Conservation (phyloP, 1,284 basidiomycete genomes). For the Ustilago tritici region DNA sequence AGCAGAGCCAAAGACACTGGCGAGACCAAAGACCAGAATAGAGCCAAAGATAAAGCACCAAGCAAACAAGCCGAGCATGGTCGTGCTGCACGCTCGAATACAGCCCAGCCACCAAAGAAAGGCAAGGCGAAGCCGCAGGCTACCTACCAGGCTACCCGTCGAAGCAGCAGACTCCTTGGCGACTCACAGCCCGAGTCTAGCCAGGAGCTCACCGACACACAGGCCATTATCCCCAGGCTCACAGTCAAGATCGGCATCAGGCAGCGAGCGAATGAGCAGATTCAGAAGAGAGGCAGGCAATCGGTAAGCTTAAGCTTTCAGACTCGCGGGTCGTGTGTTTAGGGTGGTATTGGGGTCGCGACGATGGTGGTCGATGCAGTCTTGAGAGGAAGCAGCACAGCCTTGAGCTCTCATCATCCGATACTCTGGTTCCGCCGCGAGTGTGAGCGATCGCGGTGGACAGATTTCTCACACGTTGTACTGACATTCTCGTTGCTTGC, state of each 20-base stretch:
- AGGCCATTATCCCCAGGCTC: not conserved
- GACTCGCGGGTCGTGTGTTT: not conserved
- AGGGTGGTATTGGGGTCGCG: not conserved
- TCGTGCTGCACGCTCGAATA: not conserved
- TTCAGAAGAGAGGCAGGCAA: constrained; percentile 6
- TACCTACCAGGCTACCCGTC: constrained; percentile 12
- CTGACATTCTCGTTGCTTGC: constrained; percentile 13
- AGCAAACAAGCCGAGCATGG: not conserved
- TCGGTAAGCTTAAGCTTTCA: constrained; percentile 22
- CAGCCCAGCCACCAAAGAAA: not conserved
- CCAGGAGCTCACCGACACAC: constrained; percentile 4
- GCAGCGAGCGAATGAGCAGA: not conserved
- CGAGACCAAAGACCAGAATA: not conserved
- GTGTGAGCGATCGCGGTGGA: not conserved
- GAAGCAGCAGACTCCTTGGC: constrained; percentile 22
- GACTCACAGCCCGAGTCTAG: constrained; percentile 19
- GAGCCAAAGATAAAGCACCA: constrained; percentile 4
- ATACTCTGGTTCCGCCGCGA: not conserved
- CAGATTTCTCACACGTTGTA: constrained; percentile 8
- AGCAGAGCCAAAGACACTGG: not conserved
- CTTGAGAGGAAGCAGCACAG: not conserved
- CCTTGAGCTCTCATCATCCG: not conserved
- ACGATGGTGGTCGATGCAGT: not conserved
- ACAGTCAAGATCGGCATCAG: not conserved
- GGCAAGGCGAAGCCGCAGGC: not conserved